Base-by-base conservation (phyloP, 805 yeast species). In the Candida krabiensis region DNA sequence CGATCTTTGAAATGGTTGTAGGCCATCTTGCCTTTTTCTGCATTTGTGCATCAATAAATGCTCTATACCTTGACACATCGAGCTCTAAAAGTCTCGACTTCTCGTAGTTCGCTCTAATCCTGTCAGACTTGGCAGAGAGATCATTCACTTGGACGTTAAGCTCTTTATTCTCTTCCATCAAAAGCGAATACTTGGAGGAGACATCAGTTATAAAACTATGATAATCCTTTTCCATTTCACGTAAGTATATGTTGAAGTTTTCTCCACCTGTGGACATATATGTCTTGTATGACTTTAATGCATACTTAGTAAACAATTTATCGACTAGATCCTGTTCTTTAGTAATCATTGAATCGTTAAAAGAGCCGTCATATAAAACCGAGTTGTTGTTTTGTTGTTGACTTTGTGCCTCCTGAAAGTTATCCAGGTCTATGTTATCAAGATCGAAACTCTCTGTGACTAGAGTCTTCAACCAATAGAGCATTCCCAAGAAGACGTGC, bases 401-500 rank as follows among this genome's bases (percentile, higher is more conserved):
- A 33, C 47, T 40, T 30, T 47, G 49, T 9, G 38, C 38, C 14
- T 46, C 52, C 35, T 53, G 55, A 31, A 53, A 43, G 23, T 45
- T 38, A 37, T 51, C 50, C 9, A 61, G 56, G 28, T 67, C 64
- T 5, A 58, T 46, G 36, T 44, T 52, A 37, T 66, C 76, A 33
- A 61, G 58, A 28, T 55, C 53, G 33, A 74, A 40, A 67, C 59
- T 35, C 66, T 70, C 45, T 44, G 55, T 50, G 70, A 80, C 43
- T 79, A 68, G 42, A 46, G 78, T 77, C 4, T 83, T 79, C 30
- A 89, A 58, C 96, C 96, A 89, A 57, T 83, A 80, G 16, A 89
- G 64, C 75, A 90, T 77, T 1, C 93, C 96, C 28, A 89, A 60
- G 47, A 87, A 86, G 6, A 75, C 73, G 9, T 86, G 88, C 96